phyloP scores from a whole-genome alignment of 2,329 filamentous ascomycete genomes.

The Tolypocladium pustulatum region DNA sequence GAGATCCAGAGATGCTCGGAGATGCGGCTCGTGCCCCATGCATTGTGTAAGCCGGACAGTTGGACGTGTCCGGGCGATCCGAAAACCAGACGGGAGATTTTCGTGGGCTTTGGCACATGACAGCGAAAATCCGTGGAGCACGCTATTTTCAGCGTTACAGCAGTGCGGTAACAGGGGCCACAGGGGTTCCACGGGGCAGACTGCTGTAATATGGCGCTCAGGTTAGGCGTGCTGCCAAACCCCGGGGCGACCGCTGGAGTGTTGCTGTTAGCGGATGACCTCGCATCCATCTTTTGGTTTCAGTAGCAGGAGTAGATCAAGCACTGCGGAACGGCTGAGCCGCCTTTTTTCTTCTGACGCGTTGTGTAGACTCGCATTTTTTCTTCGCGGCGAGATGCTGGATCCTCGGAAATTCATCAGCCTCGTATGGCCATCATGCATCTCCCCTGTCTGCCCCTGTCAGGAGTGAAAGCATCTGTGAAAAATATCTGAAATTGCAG shows the following conservation, averaged over 20 bases:
- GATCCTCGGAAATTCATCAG: neutral
- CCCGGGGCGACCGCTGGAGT: neutral
- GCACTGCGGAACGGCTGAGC: too few relatives aligned
- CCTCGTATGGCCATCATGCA: neutral
- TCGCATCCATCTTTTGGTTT: too few relatives aligned
- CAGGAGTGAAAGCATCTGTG: neutral
- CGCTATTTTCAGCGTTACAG: neutral
- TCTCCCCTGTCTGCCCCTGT: neutral
- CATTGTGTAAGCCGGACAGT: neutral
- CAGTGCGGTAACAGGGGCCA: neutral
- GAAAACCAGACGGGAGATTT: conserved; percentile 5
- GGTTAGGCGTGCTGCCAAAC: neutral
- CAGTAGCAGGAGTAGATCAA: too few relatives aligned
- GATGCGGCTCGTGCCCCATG: neutral
- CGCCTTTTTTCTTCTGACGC: too few relatives aligned
- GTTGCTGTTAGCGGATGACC: neutral
- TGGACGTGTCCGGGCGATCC: conserved; percentile 6
- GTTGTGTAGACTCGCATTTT: neutral
- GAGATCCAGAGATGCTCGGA: neutral
- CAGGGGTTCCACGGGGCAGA: too few relatives aligned
- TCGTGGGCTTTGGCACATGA: conserved; percentile 9
- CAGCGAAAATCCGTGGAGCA: neutral
- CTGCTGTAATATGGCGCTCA: neutral
- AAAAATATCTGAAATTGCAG: neutral
- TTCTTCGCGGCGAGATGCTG: too few relatives aligned